Base-by-base conservation (phyloP, 2,329 filamentous ascomycete genomes). In the Hypomyces rosellus region DNA sequence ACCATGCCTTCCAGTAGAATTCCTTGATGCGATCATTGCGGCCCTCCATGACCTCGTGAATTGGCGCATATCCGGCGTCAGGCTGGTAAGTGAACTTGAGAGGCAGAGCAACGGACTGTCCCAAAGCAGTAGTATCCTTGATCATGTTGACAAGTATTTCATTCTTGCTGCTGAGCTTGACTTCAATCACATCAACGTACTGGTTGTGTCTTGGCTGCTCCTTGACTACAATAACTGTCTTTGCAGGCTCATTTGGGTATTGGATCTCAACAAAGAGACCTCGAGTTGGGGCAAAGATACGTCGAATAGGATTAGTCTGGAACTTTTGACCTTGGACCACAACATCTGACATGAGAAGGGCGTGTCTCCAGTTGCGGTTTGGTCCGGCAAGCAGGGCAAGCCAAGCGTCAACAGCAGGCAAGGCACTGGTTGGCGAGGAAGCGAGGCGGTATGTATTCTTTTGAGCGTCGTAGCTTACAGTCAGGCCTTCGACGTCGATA, bases 1-100 rank as follows among this genome's bases (percentile, higher is more conserved):
- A 99, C 93, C 93, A 99, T 58, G 95, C 85, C 60, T 85, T 85
- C 84, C 95, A 99, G 78, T 99, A 99, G 69, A 99, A 99, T 70
- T 96, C 89, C 77, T 99, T 99, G 77, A 99, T 97, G 57, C 89
- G 88, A 66, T 99, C 92, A 66, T 99, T 99, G 64, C 93, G 89
- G 49, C 82, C 86, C 34, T 90, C 82, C 93, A 99, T 99, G 56
- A 97, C 87, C 70, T 99, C 93, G 54, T 86, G 86, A 59, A 99
- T 96, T 15, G 93, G 93, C n/a, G 95, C 92, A 66, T 96, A 99
- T 30, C 93, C 93, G 50, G 89, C 86, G 70, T 97, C 92, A 2
- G 93, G 93, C 65, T 91, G 88, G 72, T 99, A 99, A 5, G 81
- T 89, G 74, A 97, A 97, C 65, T 85, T 82, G 58, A 99, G 83